These are phyloP conservation scores for Solanum chiquidenum DNA, from an alignment of 257 asterid genomes.

Conservation along the genomic window DNA sequence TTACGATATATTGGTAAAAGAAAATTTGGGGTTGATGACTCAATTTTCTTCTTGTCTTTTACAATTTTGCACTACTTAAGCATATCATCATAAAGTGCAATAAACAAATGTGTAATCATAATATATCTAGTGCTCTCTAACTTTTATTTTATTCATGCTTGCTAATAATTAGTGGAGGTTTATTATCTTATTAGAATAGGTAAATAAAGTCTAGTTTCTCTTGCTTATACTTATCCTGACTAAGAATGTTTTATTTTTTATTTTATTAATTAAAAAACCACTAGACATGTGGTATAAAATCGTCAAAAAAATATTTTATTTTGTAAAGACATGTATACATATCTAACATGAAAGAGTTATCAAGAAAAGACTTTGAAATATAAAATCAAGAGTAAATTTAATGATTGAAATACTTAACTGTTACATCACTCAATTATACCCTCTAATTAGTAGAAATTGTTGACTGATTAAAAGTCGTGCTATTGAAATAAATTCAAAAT, in stretches of 20 bases:
- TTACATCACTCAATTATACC: neutral
- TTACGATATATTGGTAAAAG: neutral
- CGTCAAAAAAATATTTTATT: neutral
- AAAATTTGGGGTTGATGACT: neutral
- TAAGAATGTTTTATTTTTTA: neutral
- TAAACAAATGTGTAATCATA: neutral
- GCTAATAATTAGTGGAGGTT: neutral
- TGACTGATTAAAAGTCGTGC: neutral
- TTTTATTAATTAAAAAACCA: neutral
- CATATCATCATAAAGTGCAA: neutral
- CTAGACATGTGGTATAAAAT: neutral
- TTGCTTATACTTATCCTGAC: neutral
- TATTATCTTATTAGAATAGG: neutral
- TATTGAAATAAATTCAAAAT: neutral
- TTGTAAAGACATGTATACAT: neutral
- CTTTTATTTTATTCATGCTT: neutral
- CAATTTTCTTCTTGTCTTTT: neutral
- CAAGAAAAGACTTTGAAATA: neutral
- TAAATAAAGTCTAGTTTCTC: neutral
- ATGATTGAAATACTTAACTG: neutral
- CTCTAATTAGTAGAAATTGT: neutral
- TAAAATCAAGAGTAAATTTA: neutral
- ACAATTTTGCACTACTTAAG: neutral
- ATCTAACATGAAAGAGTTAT: neutral
- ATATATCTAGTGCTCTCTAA: neutral